These are phyloP conservation scores for Leccinellum rugosiceps DNA, from an alignment of 768 basidiomycete genomes.

Conservation along the genomic window DNA sequence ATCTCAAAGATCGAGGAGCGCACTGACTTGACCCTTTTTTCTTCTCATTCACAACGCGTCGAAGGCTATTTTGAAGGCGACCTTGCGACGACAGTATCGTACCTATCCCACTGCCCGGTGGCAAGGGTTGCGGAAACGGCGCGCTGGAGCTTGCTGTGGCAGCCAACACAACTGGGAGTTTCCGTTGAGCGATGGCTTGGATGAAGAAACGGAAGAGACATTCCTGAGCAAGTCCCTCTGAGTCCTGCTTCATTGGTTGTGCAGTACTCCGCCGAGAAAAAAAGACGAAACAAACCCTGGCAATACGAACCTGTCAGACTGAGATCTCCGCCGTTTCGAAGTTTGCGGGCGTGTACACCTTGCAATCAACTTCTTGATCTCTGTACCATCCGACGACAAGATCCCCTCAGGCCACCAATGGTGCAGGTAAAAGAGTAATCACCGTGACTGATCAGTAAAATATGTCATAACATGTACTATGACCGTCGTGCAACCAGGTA, in stretches of 20 bases:
- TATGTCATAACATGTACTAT: too few species aligned
- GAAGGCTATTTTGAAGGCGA: conserved; percentile 1
- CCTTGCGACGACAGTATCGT: neutral
- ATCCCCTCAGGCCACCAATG: too few species aligned
- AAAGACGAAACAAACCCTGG: conserved; percentile 58
- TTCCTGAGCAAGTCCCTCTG: conserved; percentile 29
- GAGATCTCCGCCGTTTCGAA: conserved; percentile 82
- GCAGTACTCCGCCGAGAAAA: conserved; percentile 1
- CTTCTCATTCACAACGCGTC: conserved; percentile 10
- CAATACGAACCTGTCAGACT: conserved; percentile 84
- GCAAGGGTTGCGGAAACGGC: conserved; percentile 1
- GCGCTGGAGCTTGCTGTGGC: neutral
- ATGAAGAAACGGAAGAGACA: conserved; percentile 13
- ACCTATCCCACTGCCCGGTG: neutral
- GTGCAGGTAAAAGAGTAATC: too few species aligned
- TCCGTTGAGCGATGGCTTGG: conserved; percentile 14
- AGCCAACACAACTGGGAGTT: conserved; percentile 1
- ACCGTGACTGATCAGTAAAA: too few species aligned
- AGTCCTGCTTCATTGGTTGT: neutral
- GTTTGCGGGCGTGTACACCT: conserved; percentile 91
- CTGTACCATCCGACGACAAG: conserved; percentile 57
- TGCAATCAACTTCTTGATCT: conserved; percentile 84
- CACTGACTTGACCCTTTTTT: conserved; percentile 14
- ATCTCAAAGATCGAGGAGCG: neutral
- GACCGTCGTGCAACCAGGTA: too few species aligned